Conservation (phyloP, 208 protist genomes). For the Crithidia acanthocephali region DNA sequence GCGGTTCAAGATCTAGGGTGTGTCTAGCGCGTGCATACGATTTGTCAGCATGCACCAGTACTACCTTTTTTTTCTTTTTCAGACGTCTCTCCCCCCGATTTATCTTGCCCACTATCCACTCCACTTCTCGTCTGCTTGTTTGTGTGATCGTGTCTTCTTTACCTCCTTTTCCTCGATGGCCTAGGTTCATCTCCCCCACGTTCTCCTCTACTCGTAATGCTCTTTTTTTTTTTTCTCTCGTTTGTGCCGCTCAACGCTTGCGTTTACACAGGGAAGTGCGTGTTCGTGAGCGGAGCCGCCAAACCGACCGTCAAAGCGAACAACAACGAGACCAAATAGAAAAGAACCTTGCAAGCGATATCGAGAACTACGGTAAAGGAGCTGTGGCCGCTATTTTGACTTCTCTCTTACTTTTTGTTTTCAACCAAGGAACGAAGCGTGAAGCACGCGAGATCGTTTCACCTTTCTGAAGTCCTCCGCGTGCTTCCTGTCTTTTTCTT, state of each 20-base stretch:
- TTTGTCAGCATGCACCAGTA: neutral
- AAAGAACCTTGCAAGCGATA: neutral
- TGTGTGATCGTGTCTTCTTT: neutral
- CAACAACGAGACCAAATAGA: neutral
- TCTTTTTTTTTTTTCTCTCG: constrained; percentile 2
- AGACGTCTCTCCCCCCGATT: neutral
- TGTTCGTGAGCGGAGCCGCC: too few relatives aligned
- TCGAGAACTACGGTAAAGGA: neutral
- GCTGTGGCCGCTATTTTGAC: neutral
- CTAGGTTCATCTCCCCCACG: neutral
- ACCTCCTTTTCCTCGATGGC: neutral
- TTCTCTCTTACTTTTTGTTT: neutral
- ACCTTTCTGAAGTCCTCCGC: neutral
- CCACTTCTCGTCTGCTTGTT: neutral
- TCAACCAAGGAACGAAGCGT: neutral
- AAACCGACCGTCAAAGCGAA: too few relatives aligned
- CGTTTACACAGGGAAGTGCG: neutral
- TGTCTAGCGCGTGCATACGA: too few relatives aligned
- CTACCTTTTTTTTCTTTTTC: neutral
- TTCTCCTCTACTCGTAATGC: neutral
- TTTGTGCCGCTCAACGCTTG: neutral
- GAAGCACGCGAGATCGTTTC: constrained; percentile 1
- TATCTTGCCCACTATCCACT: neutral
- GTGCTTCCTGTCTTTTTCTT: neutral
- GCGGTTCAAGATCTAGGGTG: too few relatives aligned